Base-by-base conservation (phyloP, 305 asterid species). In the Fraxinus velutina region DNA sequence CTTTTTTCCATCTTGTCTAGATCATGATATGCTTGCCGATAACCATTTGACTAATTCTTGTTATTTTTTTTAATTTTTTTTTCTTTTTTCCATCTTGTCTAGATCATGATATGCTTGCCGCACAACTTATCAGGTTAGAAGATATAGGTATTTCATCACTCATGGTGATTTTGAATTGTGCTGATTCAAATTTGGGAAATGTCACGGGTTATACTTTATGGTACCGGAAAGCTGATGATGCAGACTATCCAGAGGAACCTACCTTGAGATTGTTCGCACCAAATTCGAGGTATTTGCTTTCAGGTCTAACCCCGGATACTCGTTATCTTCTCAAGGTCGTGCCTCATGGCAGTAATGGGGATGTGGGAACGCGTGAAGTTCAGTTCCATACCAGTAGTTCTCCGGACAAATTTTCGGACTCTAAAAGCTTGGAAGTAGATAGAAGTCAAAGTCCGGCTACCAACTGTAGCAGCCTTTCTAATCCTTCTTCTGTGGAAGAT, bases 401-500 rank as follows among this genome's bases (percentile, higher is more conserved):
- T 77, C 86, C 42, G 71, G 75, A 82, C 55, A 89, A 85, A 42
- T 74, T 30, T 22, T 75, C 80, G 21, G 78, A 80, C 80, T 60
- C 92, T 50, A 85, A 81, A 76, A 82, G 57, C 82, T 71, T 50
- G 83, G 89, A 86, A 79, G 81, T 62, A 12, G 94, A 88, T 83
- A 84, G 88, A 84, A 87, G 89, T 80, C 88, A 86, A 82, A 92
- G 95, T 74, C 95, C 92, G 15, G 80, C 88, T 2, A 88, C 93
- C 55, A 93, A 91, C 84, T 90, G 88, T 80, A 93, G 97, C 86
- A 92, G 88, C 88, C 94, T 90, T 80, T 94, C 97, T 15, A 92
- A 90, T 87, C 98, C 98, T 85, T 92, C 98, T 27, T 92, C 98
- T 0, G 84, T 90, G n/a, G 99, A 95, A 87, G 97, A 93, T 50